Evolutionary conservation across 495 filamentous ascomycete genomes (phyloP), one percentile per base, ranked within the genome.

Genomic region (Penicillium roqueforti): DNA sequence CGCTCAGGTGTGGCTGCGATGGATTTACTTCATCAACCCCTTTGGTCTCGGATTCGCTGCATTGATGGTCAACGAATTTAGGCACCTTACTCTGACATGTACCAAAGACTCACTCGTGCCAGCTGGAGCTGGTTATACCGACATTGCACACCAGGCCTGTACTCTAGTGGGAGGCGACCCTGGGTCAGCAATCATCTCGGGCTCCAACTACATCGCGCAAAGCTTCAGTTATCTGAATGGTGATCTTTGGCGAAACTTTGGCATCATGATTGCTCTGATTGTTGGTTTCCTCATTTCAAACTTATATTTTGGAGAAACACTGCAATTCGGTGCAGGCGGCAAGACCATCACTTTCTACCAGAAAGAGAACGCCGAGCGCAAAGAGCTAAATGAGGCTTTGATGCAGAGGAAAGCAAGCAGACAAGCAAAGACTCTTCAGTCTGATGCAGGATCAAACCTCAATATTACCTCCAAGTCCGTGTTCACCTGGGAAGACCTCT

Each of bases 61-160:
- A 0, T 57, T 95, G 67, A 92, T 93, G 88, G 83, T 88, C 57
- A 93, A 93, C 57, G 90, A 93, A 65, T 93, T 93, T 61, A 74
- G 74, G 14, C 56, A 75, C 4, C 72, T 84, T 25, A 76, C 83
- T 16, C 68, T 92, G 62, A 81, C 72, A 6, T 92, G 88, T 54
- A 80, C 79, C 0, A 68, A 72, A 20, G 80, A 83, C 19, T 85
- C 83, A 0, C 71, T 91, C 6, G 71, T 92, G 22, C 88, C 88
- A 0, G 74, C 72, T 31, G 87, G 86, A 0, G 74, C 77, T 20
- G 78, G 75, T 0, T 91, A 91, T 58, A 68, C 65, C 56, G 74
- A 90, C 52, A 82, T 88, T 63, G 73, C 76, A 34, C 75, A 89
- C 61, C 87, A 90, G 63, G 86, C 85, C 3, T 92, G 88, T 70